These are phyloP conservation scores for Thermoascus crustaceus DNA, from an alignment of 2,329 filamentous ascomycete genomes.

Conservation along the genomic window DNA sequence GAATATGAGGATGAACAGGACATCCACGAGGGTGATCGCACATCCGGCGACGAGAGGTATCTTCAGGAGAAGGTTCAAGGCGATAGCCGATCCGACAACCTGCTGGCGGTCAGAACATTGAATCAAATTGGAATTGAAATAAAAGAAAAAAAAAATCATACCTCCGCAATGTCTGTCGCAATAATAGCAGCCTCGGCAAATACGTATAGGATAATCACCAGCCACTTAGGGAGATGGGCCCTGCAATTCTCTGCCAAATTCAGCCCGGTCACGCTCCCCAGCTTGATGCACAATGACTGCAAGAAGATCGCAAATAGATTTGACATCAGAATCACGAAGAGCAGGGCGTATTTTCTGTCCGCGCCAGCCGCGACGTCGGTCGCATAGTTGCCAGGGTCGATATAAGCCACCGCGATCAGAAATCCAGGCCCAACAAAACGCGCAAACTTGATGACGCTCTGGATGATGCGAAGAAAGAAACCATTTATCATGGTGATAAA, in stretches of 20 bases:
- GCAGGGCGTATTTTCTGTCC: conserved; percentile 34
- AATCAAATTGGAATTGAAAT: neutral
- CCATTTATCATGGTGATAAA: conserved; percentile 13
- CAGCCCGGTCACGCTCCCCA: conserved; percentile 60
- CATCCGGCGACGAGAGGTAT: conserved; percentile 49
- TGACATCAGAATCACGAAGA: conserved; percentile 42
- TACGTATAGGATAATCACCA: conserved; percentile 54
- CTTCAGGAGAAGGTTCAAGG: conserved; percentile 46
- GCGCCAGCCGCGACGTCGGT: conserved; percentile 43
- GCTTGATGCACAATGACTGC: conserved; percentile 47
- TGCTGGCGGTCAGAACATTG: conserved; percentile 12
- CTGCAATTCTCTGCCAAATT: conserved; percentile 60
- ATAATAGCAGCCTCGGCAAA: conserved; percentile 61
- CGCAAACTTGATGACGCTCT: conserved; percentile 31
- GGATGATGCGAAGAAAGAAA: conserved; percentile 15
- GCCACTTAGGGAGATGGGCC: conserved; percentile 57
- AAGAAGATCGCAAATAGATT: conserved; percentile 43
- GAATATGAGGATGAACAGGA: conserved; percentile 49
- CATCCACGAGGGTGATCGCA: conserved; percentile 49
- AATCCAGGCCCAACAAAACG: conserved; percentile 42
- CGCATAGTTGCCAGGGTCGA: conserved; percentile 44
- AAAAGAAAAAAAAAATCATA: conserved; percentile 19
- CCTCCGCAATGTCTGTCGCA: conserved; percentile 63
- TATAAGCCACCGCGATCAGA: conserved; percentile 42
- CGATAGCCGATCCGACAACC: conserved; percentile 51